Base-by-base conservation (phyloP, 805 yeast genomes). In the Jamesozyma spencerorum region DNA sequence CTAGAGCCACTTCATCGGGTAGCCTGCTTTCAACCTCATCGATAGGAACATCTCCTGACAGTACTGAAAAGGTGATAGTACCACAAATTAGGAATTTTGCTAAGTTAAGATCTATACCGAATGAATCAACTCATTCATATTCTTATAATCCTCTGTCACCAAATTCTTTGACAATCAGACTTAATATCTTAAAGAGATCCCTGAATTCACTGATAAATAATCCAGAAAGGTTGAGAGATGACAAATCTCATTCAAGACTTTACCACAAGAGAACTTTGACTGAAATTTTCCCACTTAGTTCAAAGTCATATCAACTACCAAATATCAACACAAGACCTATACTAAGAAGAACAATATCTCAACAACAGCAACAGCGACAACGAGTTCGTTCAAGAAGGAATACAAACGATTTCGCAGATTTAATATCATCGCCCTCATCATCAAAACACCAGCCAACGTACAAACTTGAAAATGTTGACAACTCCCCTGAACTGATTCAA, bases 81-180 rank as follows among this genome's bases (percentile, higher is more conserved):
- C 34, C 31, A 18, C 32, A 31, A 14, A 40, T 40, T 15, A 35
- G 32, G 15, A 24, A 39, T 18, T 34, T 34, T 15, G 8, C 22
- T 11, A 74, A 78, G 38, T 67, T 81, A 18, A 53, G 77, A 26
- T 71, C 69, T 44, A 81, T 84, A 53, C 85, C 88, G 3, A 75
- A 77, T 14, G 86, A 81, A 49, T 81, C 90, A 14, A 74, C 90
- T 1, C 86, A 81, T 55, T 81, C 92, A 1, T 85, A 81, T 55
- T 82, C 94, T 0, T 85, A 85, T 57, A 85, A 90, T 2, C 83
- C 81, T 40, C 63, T 84, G 41, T 78, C 88, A 1, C 88, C 87
- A 5, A 81, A 82, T 54, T 80, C 92, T 1, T 58, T 85, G 42
- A 85, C 88, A 0, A 71, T 82, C 35, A 66, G 94, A 40, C 62